phyloP scores from a whole-genome alignment of 2,329 filamentous ascomycete species.

The Teratosphaeria gauchensis region DNA sequence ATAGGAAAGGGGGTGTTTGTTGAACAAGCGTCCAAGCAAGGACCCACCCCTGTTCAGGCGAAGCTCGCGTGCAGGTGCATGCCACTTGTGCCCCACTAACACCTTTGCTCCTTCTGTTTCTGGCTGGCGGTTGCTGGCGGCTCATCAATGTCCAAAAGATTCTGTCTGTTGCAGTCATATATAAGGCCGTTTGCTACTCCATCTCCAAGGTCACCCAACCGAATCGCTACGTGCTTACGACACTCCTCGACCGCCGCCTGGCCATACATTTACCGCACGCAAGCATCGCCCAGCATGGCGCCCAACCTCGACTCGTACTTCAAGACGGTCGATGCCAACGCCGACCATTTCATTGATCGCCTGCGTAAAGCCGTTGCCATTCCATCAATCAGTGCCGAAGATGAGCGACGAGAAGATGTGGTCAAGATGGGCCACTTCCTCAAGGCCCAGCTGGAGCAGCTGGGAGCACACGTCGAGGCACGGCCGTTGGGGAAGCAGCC shows the following conservation, averaged over 20 bases:
- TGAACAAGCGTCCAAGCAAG: background rate
- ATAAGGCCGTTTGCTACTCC: background rate
- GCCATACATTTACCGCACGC: conserved; percentile 37
- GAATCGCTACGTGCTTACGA: background rate
- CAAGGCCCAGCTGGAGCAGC: conserved; percentile 65
- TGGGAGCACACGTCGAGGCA: conserved; percentile 82
- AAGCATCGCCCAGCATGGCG: conserved; percentile 53
- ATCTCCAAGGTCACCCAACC: background rate
- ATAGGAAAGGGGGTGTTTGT: background rate
- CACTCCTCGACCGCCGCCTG: conserved; percentile 18
- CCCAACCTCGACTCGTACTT: conserved; percentile 88
- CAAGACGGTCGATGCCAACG: conserved; percentile 75
- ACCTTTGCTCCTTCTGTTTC: background rate
- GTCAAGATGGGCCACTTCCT: conserved; percentile 94
- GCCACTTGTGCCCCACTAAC: background rate
- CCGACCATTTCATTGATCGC: conserved; percentile 77
- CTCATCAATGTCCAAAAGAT: background rate
- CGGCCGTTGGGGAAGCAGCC: conserved; percentile 85
- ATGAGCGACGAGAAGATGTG: conserved; percentile 80
- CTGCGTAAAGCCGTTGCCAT: conserved; percentile 90
- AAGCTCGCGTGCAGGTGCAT: background rate
- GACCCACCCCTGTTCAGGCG: background rate
- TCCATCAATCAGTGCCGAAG: conserved; percentile 88
- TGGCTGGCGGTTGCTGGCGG: background rate
- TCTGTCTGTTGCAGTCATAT: background rate